A percentile compares a stretch with the other conserved stretches of the same genome.
Conservation (phyloP, 257 asterid genomes). For the Oldenlandia corymbosa region DNA sequence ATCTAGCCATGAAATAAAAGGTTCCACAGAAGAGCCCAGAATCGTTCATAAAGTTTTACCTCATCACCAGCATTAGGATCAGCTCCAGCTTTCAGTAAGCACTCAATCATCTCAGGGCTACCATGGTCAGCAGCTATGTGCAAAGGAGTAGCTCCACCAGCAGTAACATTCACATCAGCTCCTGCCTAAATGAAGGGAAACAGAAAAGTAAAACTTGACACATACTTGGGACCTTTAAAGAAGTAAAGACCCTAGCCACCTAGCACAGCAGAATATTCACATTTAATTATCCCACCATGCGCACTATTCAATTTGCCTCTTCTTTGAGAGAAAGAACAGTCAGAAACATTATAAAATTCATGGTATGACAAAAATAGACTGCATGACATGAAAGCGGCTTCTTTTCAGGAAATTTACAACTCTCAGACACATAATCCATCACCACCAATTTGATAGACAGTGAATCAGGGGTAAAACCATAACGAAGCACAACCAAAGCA, state of each 20-base stretch:
- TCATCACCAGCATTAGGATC: constrained; percentile 74
- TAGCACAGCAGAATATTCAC: background rate
- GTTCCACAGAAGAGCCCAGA: constrained; percentile 6
- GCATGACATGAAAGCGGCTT: too few relatives aligned
- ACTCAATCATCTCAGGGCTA: constrained; percentile 56
- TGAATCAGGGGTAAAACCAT: too few relatives aligned
- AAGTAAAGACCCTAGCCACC: constrained; percentile 2
- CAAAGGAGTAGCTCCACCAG: constrained; percentile 93
- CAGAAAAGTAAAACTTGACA: constrained; percentile 11
- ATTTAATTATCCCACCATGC: background rate
- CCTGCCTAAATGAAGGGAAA: constrained; percentile 64
- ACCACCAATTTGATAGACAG: too few relatives aligned
- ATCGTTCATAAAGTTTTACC: constrained; percentile 33
- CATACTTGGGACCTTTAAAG: background rate
- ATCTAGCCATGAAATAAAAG: constrained; percentile 1
- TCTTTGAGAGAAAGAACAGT: too few relatives aligned
- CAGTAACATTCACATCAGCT: constrained; percentile 61
- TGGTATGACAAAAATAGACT: too few relatives aligned
- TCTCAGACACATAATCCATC: too few relatives aligned
- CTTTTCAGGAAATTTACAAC: too few relatives aligned
- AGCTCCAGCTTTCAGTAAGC: constrained; percentile 88
- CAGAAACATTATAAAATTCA: too few relatives aligned
- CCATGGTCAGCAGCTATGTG: constrained; percentile 91
- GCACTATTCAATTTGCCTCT: background rate
- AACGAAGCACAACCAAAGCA: too few relatives aligned